phyloP scores from a whole-genome alignment of 2,329 filamentous ascomycete genomes.

The Colletotrichum lupini region DNA sequence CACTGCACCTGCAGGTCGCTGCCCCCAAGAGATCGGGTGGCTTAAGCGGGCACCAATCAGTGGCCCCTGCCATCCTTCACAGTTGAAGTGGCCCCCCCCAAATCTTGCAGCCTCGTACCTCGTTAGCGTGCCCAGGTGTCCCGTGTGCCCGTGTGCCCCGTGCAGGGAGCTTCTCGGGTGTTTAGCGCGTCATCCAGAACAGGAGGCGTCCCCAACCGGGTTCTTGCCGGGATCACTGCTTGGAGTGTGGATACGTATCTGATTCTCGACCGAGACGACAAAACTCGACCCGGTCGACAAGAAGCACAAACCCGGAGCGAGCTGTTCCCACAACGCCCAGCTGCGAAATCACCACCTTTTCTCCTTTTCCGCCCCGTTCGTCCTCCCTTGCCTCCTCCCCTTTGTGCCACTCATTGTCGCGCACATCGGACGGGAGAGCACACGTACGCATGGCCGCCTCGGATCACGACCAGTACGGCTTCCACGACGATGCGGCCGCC shows the following conservation, averaged over 20 bases:
- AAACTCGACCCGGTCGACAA: slow-evolving; percentile 34
- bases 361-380: slow-evolving; percentile 2
- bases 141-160: slow-evolving; percentile 6
- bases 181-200: slow-evolving; percentile 31
- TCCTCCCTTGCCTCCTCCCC: neutral
- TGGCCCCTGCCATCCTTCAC: slow-evolving; percentile 2
- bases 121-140: slow-evolving; percentile 11
- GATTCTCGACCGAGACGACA: slow-evolving; percentile 34
- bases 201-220: slow-evolving; percentile 21
- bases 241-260: slow-evolving; percentile 34
- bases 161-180: slow-evolving; percentile 24
- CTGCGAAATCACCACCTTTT: neutral
- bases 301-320: slow-evolving; percentile 1
- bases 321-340: neutral
- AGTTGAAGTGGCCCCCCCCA: neutral
- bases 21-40: neutral
- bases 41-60: slow-evolving; percentile 33
- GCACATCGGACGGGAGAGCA: slow-evolving; percentile 21
- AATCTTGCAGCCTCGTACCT: neutral
- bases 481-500: slow-evolving; percentile 56
- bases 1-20: slow-evolving; percentile 23
- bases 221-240: slow-evolving; percentile 20
- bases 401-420: slow-evolving; percentile 30
- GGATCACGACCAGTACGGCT: slow-evolving; percentile 55
- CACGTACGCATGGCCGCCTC: slow-evolving; percentile 51